phyloP scores from a whole-genome alignment of 106 monocot species.

The Platanthera zijinensis region DNA sequence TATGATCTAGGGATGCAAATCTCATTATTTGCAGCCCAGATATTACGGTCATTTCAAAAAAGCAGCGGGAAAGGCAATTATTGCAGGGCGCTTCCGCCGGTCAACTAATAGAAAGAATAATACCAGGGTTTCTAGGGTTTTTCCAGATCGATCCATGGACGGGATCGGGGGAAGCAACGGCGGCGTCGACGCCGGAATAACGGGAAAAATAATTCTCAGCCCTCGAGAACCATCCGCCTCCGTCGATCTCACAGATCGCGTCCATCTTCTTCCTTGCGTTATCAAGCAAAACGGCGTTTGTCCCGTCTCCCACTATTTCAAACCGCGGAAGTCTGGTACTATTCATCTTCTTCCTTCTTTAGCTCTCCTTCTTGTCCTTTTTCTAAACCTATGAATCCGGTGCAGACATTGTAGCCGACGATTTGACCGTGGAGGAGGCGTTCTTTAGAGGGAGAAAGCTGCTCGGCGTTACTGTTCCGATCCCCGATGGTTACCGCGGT shows the following conservation, averaged over 20 bases:
- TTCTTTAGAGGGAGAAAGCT: conserved; percentile 70
- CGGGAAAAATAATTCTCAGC: conserved; percentile 28
- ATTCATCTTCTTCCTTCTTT: neutral
- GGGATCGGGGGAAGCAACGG: neutral
- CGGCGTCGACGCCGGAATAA: conserved; percentile 11
- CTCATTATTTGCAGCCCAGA: no score
- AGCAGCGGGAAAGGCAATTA: no score
- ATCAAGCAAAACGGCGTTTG: conserved; percentile 49
- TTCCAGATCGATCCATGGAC: conserved; percentile 1
- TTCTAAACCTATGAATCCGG: neutral
- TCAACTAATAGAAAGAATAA: neutral
- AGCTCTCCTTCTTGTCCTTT: neutral
- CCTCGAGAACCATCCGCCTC: neutral
- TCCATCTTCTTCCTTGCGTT: conserved; percentile 72
- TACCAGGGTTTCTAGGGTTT: neutral
- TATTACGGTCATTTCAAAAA: no score
- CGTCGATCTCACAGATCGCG: conserved; percentile 39
- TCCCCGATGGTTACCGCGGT: conserved; percentile 55
- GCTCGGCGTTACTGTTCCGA: conserved; percentile 32
- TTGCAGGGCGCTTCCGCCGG: no score
- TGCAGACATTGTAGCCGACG: conserved; percentile 45
- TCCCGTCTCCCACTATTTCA: conserved; percentile 58
- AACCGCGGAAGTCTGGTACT: conserved; percentile 41
- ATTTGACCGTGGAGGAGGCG: conserved; percentile 45
- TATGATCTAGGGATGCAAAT: no score